Evolutionary conservation across 2,329 filamentous ascomycete species (phyloP).

Genomic region (Waltergamsia citrina): DNA sequence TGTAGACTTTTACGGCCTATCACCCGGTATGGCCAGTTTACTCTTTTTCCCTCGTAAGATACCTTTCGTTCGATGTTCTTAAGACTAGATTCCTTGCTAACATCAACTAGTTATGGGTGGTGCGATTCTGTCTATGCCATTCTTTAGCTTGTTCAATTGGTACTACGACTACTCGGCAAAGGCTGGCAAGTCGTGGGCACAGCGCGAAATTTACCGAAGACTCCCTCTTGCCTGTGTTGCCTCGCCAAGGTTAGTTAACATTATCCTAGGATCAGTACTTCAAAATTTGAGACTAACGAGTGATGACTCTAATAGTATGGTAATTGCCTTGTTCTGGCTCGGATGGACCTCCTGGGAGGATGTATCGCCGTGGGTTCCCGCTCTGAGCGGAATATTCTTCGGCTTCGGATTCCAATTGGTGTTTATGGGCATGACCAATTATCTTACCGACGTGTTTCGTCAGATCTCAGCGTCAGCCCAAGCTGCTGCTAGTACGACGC

Average conservation of each 20-base stretch:
- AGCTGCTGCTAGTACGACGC: slow-evolving; percentile 20
- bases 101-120: slow-evolving; percentile 14
- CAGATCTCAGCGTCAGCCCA: slow-evolving; percentile 23
- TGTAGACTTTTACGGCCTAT: slow-evolving; percentile 28
- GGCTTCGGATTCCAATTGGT: slow-evolving; percentile 21
- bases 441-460: slow-evolving; percentile 21
- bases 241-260: slow-evolving; percentile 39
- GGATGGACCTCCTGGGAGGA: slow-evolving; percentile 43
- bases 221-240: slow-evolving; percentile 42
- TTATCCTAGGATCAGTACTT: neutral
- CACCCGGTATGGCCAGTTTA: slow-evolving; percentile 33
- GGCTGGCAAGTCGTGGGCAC: slow-evolving; percentile 18
- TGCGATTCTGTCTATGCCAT: slow-evolving; percentile 10
- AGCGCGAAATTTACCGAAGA: slow-evolving; percentile 21
- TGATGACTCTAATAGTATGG: slow-evolving; percentile 23
- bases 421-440: slow-evolving; percentile 25
- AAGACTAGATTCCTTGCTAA: slow-evolving; percentile 15
- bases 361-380: slow-evolving; percentile 22
- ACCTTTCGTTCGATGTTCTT: slow-evolving; percentile 12
- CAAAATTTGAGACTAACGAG: neutral
- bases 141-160: slow-evolving; percentile 15
- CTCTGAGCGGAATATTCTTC: slow-evolving; percentile 32
- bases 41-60: slow-evolving; percentile 37
- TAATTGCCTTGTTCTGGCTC: slow-evolving; percentile 49
- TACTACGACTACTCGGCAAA: slow-evolving; percentile 14